Percentiles rank a stretch among this genome's conserved stretches.
Conservation (phyloP, 495 filamentous ascomycete species). For the Articulospora tetracladia region DNA sequence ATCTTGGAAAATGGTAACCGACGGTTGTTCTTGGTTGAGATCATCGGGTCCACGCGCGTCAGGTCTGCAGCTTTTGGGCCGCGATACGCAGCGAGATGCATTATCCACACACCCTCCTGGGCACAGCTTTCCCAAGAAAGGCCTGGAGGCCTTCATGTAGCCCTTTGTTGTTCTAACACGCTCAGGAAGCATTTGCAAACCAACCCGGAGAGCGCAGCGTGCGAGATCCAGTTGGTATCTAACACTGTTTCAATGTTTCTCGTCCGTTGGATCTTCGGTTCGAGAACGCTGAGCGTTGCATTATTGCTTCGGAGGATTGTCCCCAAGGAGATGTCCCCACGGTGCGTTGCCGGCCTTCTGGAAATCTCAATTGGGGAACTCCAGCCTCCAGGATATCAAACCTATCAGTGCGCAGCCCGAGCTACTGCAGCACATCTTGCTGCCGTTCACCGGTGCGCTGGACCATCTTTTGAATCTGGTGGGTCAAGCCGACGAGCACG, state of each 20-base stretch:
- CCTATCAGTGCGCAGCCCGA: conserved; percentile 14
- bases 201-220: no score
- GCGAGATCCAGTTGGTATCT: no score
- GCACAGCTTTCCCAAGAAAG: neutral
- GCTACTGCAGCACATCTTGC: conserved; percentile 29
- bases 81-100: neutral
- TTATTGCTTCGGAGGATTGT: neutral
- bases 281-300: no score
- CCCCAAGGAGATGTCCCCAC: neutral
- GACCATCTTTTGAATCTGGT: conserved; percentile 16
- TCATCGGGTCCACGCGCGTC: neutral
- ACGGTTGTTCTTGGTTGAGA: neutral
- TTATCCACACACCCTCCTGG: neutral
- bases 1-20: no score
- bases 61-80: neutral
- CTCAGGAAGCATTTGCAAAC: neutral
- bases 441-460: conserved; percentile 24
- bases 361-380: conserved; percentile 16
- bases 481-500: conserved; percentile 4
- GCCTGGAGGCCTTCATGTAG: neutral
- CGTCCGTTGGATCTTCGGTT: no score
- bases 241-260: no score
- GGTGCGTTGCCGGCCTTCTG: conserved; percentile 11
- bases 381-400: conserved; percentile 9
- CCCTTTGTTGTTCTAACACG: neutral